Base-by-base conservation (phyloP, 768 basidiomycete genomes). In the Boletus pseudopeckii region DNA sequence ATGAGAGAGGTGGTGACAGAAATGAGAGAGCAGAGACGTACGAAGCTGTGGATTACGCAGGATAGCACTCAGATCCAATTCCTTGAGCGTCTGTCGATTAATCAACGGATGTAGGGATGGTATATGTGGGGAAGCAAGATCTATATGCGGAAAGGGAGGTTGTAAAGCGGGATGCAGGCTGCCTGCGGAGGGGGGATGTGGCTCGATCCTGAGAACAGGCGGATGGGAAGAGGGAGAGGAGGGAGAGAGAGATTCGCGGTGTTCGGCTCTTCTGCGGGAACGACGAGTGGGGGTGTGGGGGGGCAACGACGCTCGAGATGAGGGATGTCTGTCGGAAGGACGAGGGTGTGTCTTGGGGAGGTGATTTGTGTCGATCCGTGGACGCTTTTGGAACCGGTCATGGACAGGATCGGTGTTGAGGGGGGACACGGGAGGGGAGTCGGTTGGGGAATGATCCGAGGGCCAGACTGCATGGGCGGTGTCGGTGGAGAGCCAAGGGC, bases 31-130 rank as follows among this genome's bases (percentile, higher is more conserved):
- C 26, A 52, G 52, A 20, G 38, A 86, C 86, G 74, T 73, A 91
- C 94, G 88, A 54, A 96, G 85, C 67, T 94, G 92, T 22, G 92
- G 90, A 69, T 93, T 93, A 45, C 89, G 83, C 52, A 96, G 77
- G 62, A 96, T 93, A 49, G 86, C 82, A 53, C 86, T 82, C 18
- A 96, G 75, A 68, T 97, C 92, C 47, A 97, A 77, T 65, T 93
- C 90, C 64, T 83, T 85, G 60, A 97, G 77, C 1, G 91, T 92
- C 41, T 84, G 82, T 37, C 88, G 80, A 64, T 90, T 93, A 67
- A 96, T 90, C 40, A 87, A 80, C 1, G 94, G 92, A 32, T 78
- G 76, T 40, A 80, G 72, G 34, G 88, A 75, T 7, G 90, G 90
- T 55, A 90, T 81, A 57, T 84, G 80, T 4, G 81, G 75, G 2